Evolutionary conservation across 1,284 basidiomycete species (phyloP).

Genomic region (Cerioporus squamosus): DNA sequence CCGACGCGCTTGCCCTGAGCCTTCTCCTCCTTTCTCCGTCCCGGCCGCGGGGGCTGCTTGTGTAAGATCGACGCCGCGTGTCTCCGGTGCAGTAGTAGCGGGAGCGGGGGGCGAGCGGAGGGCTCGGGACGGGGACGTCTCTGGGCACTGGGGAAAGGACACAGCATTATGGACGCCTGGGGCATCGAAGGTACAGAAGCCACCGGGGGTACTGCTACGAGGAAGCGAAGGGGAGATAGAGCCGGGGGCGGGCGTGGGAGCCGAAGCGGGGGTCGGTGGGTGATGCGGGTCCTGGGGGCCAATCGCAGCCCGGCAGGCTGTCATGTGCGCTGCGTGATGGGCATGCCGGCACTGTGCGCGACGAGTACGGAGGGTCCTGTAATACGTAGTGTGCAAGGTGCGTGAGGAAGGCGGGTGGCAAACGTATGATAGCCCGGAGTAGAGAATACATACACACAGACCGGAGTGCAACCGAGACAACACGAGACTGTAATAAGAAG

Average conservation of each 20-base stretch:
- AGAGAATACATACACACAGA: conserved; percentile 5
- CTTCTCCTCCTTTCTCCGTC: too few species aligned
- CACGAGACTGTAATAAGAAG: conserved; percentile 1
- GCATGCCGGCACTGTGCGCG: background rate
- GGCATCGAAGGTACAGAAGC: conserved; percentile 2
- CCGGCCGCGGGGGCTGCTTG: too few species aligned
- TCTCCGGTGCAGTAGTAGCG: too few species aligned
- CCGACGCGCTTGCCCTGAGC: background rate
- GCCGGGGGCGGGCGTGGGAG: conserved; percentile 11
- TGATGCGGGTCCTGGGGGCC: background rate
- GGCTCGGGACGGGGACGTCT: too few species aligned
- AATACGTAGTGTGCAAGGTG: background rate
- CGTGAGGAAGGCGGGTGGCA: background rate
- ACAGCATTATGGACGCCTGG: too few species aligned
- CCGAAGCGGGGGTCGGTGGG: background rate
- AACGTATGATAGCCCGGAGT: conserved; percentile 3
- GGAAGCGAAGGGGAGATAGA: conserved; percentile 14
- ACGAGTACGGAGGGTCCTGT: too few species aligned
- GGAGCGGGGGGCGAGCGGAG: too few species aligned
- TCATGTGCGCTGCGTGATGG: background rate
- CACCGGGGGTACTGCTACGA: conserved; percentile 10
- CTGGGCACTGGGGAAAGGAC: too few species aligned
- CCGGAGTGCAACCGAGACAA: background rate
- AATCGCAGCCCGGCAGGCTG: background rate
- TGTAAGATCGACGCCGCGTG: too few species aligned